Conservation (phyloP, 2,329 filamentous ascomycete genomes). For the Microcyclospora tardicrescens region DNA sequence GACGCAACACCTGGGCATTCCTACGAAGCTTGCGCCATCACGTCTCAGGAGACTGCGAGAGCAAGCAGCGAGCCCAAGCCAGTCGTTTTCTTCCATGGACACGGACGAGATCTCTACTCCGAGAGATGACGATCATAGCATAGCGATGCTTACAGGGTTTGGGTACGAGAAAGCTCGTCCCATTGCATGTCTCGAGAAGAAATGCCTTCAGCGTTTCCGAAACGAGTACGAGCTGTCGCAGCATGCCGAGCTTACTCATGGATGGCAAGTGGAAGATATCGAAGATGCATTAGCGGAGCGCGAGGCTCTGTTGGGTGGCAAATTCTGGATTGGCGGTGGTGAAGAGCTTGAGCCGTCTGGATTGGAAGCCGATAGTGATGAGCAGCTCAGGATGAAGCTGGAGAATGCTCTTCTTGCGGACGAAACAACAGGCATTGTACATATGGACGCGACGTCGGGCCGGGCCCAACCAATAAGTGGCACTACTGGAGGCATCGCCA, state of each 20-base stretch:
- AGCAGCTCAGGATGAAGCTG: too few species aligned
- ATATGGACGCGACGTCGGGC: too few species aligned
- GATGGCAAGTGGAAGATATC: slow-evolving; percentile 26
- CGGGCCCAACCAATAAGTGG: too few species aligned
- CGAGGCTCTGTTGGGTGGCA: slow-evolving; percentile 28
- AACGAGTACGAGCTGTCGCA: slow-evolving; percentile 45
- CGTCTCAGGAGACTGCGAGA: slow-evolving; percentile 9
- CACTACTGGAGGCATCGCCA: too few species aligned
- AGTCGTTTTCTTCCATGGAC: slow-evolving; percentile 2
- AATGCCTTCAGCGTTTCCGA: slow-evolving; percentile 43
- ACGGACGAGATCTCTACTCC: slow-evolving; percentile 4
- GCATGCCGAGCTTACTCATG: slow-evolving; percentile 38
- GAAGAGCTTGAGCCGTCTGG: slow-evolving; percentile 3
- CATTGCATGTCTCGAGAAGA: slow-evolving; percentile 38
- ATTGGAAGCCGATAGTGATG: too few species aligned
- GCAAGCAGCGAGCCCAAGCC: neutral
- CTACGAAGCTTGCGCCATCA: slow-evolving; percentile 4
- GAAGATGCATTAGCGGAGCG: slow-evolving; percentile 25
- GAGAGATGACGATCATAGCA: slow-evolving; percentile 1
- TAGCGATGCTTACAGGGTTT: slow-evolving; percentile 39
- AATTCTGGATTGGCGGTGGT: slow-evolving; percentile 33
- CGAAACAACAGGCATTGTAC: too few species aligned
- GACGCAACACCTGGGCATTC: slow-evolving; percentile 60
- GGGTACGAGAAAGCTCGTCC: slow-evolving; percentile 40
- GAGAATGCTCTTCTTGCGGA: too few species aligned